Conservation (phyloP, 2,329 filamentous ascomycete genomes). For the Leptographium radiaticola region DNA sequence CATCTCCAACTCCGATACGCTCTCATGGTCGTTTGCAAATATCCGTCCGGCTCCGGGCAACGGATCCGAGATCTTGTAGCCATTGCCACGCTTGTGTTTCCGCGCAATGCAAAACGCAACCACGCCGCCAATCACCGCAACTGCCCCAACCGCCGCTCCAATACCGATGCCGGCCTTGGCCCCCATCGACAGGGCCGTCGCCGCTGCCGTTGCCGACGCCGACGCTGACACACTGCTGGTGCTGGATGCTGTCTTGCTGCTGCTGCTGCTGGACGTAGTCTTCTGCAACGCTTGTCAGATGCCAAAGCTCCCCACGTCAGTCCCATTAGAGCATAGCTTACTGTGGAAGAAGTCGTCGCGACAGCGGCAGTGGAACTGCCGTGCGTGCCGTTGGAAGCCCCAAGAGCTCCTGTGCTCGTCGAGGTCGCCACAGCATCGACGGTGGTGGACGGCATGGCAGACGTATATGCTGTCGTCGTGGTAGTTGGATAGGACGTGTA, state of each 20-base stretch:
- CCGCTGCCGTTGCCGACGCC: neutral
- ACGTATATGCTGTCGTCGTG: neutral
- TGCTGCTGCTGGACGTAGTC: neutral
- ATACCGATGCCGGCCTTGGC: conserved; percentile 14
- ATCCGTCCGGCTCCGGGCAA: conserved; percentile 31
- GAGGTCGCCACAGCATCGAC: neutral
- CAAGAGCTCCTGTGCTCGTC: neutral
- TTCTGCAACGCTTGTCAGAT: neutral
- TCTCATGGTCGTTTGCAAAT: conserved; percentile 26
- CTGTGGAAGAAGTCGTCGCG: neutral
- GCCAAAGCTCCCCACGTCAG: neutral
- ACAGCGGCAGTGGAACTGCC: neutral
- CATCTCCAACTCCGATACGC: conserved; percentile 32
- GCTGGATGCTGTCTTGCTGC: neutral
- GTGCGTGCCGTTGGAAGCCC: too few relatives aligned
- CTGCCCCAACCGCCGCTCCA: conserved; percentile 7
- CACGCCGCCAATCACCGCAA: conserved; percentile 9
- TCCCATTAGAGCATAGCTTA: neutral
- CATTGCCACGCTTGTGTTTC: conserved; percentile 5
- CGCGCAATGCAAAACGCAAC: conserved; percentile 6
- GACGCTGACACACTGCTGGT: neutral
- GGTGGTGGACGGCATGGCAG: neutral
- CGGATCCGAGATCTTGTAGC: conserved; percentile 35
- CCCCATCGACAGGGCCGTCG: conserved; percentile 5
- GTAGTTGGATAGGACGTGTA: neutral